Evolutionary conservation across 2,329 filamentous ascomycete genomes (phyloP).

Genomic region (Aspergillus puulaauensis): DNA sequence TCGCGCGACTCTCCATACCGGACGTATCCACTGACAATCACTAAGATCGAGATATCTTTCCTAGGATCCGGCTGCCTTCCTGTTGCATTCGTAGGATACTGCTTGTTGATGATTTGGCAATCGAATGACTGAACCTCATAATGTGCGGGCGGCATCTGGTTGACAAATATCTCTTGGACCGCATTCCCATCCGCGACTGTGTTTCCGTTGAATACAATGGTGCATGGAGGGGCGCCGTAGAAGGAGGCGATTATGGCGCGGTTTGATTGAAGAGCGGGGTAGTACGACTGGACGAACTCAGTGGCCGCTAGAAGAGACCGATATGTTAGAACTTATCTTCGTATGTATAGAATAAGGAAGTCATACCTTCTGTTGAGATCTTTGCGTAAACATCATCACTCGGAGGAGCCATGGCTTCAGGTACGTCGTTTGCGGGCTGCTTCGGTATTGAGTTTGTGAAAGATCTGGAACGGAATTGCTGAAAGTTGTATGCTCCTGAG

Average conservation of each 20-base stretch:
- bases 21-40: conserved; percentile 73
- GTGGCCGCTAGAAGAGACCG: conserved; percentile 59
- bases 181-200: conserved; percentile 61
- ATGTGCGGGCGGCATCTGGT: conserved; percentile 60
- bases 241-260: conserved; percentile 62
- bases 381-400: conserved; percentile 39
- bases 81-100: conserved; percentile 58
- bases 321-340: not conserved
- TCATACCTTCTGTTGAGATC: conserved; percentile 43
- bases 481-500: no score
- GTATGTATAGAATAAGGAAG: not conserved
- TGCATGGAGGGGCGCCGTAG: conserved; percentile 63
- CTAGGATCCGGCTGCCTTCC: conserved; percentile 37
- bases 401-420: conserved; percentile 28
- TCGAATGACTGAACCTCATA: conserved; percentile 78
- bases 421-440: not conserved
- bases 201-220: conserved; percentile 79
- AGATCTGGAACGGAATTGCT: no score
- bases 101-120: conserved; percentile 73
- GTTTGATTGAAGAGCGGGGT: conserved; percentile 66
- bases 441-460: not conserved
- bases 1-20: conserved; percentile 64
- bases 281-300: conserved; percentile 71
- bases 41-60: conserved; percentile 67
- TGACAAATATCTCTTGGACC: conserved; percentile 67